These are phyloP conservation scores for Aspergillus nidulans DNA, from an alignment of 495 filamentous ascomycete species.

Conservation along the genomic window DNA sequence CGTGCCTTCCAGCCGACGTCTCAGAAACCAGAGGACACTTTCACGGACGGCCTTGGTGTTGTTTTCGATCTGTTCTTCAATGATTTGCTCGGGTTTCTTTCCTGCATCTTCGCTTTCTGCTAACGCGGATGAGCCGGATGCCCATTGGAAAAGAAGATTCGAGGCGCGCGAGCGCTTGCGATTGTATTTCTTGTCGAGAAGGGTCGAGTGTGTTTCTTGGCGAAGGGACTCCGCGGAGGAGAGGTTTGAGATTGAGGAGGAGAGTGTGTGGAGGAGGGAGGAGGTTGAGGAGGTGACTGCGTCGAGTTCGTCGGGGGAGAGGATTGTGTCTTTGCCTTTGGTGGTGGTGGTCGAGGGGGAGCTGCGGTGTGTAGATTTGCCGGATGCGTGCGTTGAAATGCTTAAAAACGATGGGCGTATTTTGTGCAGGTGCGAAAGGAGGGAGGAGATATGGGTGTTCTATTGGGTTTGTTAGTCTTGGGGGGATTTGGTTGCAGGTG, in stretches of 20 bases:
- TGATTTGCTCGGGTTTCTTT: constrained; percentile 57
- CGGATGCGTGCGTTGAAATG: constrained; percentile 40
- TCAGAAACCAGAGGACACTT: constrained; percentile 76
- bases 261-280: constrained; percentile 74
- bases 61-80: constrained; percentile 63
- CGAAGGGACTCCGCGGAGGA: constrained; percentile 78
- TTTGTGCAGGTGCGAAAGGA: constrained; percentile 70
- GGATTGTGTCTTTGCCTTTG: constrained; percentile 36
- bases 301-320: constrained; percentile 68
- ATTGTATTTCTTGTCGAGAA: constrained; percentile 67
- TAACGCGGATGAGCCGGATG: constrained; percentile 16
- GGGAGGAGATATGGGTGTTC: constrained; percentile 79
- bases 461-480: constrained; percentile 31
- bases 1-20: constrained; percentile 67
- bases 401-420: constrained; percentile 84
- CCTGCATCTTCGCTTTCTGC: neutral
- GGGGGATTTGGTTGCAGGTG: constrained; percentile 2
- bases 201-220: constrained; percentile 59
- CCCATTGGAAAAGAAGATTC: constrained; percentile 17
- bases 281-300: constrained; percentile 82
- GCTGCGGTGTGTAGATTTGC: constrained; percentile 30
- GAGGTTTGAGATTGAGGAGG: constrained; percentile 68
- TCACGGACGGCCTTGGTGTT: constrained; percentile 62
- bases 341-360: constrained; percentile 16
- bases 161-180: constrained; percentile 19